Percentiles rank a stretch among this genome's conserved stretches.
Evolutionary conservation across 768 basidiomycete genomes (phyloP).

Genomic region (Mycena pura): DNA sequence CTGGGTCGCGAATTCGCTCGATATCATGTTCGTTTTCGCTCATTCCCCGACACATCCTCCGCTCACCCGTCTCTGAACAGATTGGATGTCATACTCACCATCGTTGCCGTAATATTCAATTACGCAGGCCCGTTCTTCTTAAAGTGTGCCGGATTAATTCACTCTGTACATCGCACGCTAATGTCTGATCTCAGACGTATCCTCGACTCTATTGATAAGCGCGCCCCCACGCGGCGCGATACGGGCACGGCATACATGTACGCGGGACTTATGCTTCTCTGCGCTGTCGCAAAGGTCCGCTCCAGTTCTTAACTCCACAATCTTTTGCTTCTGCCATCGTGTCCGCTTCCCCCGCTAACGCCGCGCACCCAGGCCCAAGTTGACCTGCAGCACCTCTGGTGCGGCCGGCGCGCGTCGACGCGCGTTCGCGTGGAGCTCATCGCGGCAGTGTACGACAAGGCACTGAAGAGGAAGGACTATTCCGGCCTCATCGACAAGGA

Average conservation of each 20-base stretch:
- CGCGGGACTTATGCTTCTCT: constrained; percentile 76
- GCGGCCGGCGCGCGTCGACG: constrained; percentile 73
- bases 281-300: constrained; percentile 58
- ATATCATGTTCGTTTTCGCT: constrained; percentile 46
- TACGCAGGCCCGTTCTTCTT: constrained; percentile 88
- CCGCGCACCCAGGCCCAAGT: constrained; percentile 53
- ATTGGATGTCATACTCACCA: constrained; percentile 71
- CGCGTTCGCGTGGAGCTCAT: constrained; percentile 81
- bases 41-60: not conserved
- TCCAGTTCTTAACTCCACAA: no score
- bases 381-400: constrained; percentile 80
- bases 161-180: not conserved
- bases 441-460: constrained; percentile 89
- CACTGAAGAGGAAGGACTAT: constrained; percentile 78
- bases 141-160: constrained; percentile 51
- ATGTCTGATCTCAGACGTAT: constrained; percentile 2
- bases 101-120: constrained; percentile 74
- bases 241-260: constrained; percentile 76
- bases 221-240: constrained; percentile 53
- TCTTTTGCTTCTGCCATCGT: not conserved
- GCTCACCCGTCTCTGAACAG: constrained; percentile 33
- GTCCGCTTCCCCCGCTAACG: not conserved
- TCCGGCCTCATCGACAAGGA: constrained; percentile 74
- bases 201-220: constrained; percentile 38
- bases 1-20: constrained; percentile 53